Percentiles rank a stretch among this genome's conserved stretches.
Conservation (phyloP, 2,329 filamentous ascomycete genomes). For the Epichloe gansuensis region DNA sequence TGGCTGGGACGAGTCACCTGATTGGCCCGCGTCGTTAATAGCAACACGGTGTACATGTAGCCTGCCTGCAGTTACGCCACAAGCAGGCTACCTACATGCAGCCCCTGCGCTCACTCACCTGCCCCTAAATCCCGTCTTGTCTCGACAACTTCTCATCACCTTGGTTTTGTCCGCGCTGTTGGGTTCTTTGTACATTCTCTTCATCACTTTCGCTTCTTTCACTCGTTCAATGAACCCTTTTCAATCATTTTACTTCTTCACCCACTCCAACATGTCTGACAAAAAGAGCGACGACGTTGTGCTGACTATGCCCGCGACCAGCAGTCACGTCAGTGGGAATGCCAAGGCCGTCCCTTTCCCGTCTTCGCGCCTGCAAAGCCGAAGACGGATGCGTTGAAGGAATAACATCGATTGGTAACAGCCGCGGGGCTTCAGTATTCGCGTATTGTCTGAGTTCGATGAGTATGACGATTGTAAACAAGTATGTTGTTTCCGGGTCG, state of each 20-base stretch:
- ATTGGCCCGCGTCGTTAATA: neutral
- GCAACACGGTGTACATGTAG: neutral
- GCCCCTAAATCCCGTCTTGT: neutral
- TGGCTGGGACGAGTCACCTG: neutral
- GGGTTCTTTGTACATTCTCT: neutral
- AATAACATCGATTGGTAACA: conserved; percentile 46
- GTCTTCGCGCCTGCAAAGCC: conserved; percentile 4
- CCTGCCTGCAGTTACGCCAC: neutral
- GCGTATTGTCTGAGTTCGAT: conserved; percentile 95
- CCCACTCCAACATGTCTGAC: conserved; percentile 1
- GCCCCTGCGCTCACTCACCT: neutral
- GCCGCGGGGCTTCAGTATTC: conserved; percentile 67
- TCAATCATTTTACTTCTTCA: neutral
- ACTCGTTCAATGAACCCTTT: neutral
- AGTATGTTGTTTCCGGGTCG: conserved; percentile 86
- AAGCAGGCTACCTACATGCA: no score
- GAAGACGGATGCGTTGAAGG: conserved; percentile 5
- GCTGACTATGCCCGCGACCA: neutral
- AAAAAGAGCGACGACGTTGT: conserved; percentile 6
- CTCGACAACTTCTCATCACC: neutral
- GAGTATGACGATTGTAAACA: conserved; percentile 97
- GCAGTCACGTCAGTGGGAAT: conserved; percentile 1
- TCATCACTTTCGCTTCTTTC: neutral
- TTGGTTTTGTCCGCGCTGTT: neutral
- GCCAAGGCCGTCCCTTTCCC: neutral